These are phyloP conservation scores for Saraca asoca DNA, from an alignment of 331 rosid species.

Conservation along the genomic window DNA sequence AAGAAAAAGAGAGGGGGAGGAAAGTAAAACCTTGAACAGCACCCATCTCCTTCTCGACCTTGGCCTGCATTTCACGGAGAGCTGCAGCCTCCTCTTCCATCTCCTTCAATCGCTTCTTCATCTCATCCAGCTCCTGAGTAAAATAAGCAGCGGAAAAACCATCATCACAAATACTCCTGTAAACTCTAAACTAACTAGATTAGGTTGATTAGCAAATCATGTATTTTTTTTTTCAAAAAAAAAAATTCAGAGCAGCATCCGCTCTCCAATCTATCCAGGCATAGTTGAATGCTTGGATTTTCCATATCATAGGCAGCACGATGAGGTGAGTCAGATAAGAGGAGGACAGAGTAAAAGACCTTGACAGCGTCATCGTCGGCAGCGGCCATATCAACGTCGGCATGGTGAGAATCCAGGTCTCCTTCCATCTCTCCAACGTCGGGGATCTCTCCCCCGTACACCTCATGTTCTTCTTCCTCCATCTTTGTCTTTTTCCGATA, in stretches of 20 bases:
- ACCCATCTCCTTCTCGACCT: constrained; percentile 97
- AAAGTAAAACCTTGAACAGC: constrained; percentile 67
- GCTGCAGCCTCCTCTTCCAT: constrained; percentile 99
- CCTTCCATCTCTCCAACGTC: constrained; percentile 82
- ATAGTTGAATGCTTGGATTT: constrained; percentile 3
- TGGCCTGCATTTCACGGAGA: constrained; percentile 96
- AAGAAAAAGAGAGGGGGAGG: neutral
- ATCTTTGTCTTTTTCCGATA: constrained; percentile 30
- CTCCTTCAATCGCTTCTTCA: constrained; percentile 92
- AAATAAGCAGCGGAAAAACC: too few relatives aligned
- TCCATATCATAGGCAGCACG: too few relatives aligned
- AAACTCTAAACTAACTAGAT: neutral
- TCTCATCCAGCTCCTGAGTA: constrained; percentile 79
- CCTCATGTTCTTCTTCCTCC: constrained; percentile 98
- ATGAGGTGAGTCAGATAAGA: too few relatives aligned
- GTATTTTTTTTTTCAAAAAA: neutral
- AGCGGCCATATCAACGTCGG: constrained; percentile 77
- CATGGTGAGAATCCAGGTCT: constrained; percentile 48
- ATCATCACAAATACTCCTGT: neutral
- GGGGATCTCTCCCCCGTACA: constrained; percentile 95
- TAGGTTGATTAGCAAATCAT: neutral
- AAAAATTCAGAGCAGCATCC: neutral
- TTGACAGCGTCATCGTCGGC: constrained; percentile 81
- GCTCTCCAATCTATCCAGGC: neutral
- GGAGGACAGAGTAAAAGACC: constrained; percentile 34